Evolutionary conservation across 495 filamentous ascomycete species (phyloP).

Genomic region (Penicillium bovifimosum): DNA sequence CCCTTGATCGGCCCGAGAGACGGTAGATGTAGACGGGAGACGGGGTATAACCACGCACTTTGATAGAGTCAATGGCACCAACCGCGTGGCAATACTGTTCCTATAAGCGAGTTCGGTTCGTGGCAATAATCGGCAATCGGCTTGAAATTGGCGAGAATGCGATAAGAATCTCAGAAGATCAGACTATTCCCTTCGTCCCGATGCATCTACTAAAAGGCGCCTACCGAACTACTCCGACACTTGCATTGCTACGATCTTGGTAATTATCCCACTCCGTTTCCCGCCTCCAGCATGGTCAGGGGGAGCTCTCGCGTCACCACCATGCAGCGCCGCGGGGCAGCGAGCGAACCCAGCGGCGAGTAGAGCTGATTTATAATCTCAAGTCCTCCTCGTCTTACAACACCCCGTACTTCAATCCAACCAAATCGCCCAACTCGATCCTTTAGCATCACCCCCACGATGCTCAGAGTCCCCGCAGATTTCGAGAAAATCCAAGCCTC

Average conservation of each 20-base stretch:
- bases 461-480: slow-evolving; percentile 44
- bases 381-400: background rate
- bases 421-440: slow-evolving; percentile 3
- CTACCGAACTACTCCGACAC: background rate
- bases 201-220: background rate
- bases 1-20: background rate
- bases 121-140: background rate
- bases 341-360: background rate
- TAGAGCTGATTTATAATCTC: slow-evolving; percentile 5
- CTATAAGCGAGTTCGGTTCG: background rate
- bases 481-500: slow-evolving; percentile 71
- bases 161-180: background rate
- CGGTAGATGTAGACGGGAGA: background rate
- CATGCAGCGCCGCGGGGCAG: background rate
- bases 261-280: background rate
- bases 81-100: background rate
- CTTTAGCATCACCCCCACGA: slow-evolving; percentile 21
- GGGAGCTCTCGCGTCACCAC: background rate
- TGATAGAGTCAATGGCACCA: too few relatives aligned
- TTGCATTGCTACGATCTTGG: background rate
- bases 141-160: background rate
- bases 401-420: background rate
- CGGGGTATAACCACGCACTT: background rate
- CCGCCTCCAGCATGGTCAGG: background rate
- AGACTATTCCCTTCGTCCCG: background rate